phyloP scores from a whole-genome alignment of 108 stramenopile species.

The Nannochloropsis salina region DNA sequence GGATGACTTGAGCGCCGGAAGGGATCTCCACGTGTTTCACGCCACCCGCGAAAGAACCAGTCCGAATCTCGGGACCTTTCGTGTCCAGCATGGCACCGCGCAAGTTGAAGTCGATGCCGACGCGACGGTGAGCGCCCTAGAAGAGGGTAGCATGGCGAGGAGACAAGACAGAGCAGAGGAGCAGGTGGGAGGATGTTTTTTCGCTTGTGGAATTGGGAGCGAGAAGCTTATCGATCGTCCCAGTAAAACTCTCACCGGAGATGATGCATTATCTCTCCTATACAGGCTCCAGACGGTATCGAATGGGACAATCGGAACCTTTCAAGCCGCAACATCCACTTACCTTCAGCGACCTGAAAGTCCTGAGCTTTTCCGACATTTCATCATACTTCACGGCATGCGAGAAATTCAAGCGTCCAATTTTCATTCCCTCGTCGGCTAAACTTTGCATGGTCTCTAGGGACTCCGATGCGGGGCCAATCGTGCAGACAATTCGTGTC shows the following conservation, averaged over 20 bases:
- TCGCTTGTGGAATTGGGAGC: neutral
- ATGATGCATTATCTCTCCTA: too few species aligned
- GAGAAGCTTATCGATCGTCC: too few species aligned
- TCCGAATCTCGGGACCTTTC: constrained; percentile 23
- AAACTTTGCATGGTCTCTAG: neutral
- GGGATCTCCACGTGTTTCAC: constrained; percentile 38
- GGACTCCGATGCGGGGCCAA: constrained; percentile 5
- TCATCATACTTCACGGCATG: constrained; percentile 85
- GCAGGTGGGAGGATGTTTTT: neutral
- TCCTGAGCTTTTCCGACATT: constrained; percentile 72
- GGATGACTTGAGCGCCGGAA: neutral
- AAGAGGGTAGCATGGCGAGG: neutral
- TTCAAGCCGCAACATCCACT: neutral
- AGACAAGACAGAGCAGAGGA: neutral
- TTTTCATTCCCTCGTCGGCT: constrained; percentile 55
- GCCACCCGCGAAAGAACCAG: neutral
- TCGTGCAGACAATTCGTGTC: neutral
- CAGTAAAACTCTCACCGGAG: too few species aligned
- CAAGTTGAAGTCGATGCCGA: constrained; percentile 18
- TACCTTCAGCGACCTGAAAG: constrained; percentile 51
- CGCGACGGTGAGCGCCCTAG: neutral
- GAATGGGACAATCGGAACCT: too few species aligned
- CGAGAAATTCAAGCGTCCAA: constrained; percentile 90
- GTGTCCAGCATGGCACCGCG: constrained; percentile 32
- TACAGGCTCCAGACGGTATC: too few species aligned